Percentiles rank a stretch among this genome's conserved stretches.
Conservation (phyloP, 345 rosid genomes). For the Populus pruinosa region DNA sequence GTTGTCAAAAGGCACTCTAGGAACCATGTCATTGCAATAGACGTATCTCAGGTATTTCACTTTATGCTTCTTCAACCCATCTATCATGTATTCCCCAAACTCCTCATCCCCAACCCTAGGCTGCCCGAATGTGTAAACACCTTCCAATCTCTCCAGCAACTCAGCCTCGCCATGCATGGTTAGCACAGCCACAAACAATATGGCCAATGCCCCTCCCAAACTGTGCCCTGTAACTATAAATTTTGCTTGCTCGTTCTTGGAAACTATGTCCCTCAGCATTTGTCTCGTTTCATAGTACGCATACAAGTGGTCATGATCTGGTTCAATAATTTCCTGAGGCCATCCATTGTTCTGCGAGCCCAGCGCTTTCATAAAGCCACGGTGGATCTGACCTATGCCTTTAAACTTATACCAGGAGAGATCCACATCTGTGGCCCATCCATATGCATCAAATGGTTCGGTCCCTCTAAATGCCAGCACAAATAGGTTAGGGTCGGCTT, state of each 20-base stretch:
- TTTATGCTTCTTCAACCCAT: slow-evolving; percentile 20
- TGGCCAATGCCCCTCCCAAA: slow-evolving; percentile 53
- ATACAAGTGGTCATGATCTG: slow-evolving; percentile 14
- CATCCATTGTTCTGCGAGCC: slow-evolving; percentile 24
- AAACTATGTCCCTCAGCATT: slow-evolving; percentile 26
- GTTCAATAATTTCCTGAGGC: slow-evolving; percentile 29
- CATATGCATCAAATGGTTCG: background rate
- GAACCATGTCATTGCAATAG: slow-evolving; percentile 49
- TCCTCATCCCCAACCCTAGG: slow-evolving; percentile 51
- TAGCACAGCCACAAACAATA: slow-evolving; percentile 35
- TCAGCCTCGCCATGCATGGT: slow-evolving; percentile 37
- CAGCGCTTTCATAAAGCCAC: background rate
- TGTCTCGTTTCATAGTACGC: slow-evolving; percentile 43
- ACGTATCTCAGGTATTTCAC: slow-evolving; percentile 44
- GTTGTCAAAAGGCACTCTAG: slow-evolving; percentile 56
- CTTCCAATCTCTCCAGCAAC: slow-evolving; percentile 46
- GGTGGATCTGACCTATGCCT: background rate
- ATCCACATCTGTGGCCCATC: background rate
- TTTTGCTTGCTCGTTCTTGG: slow-evolving; percentile 32
- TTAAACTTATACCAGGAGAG: background rate
- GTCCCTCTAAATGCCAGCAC: background rate
- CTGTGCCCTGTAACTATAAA: slow-evolving; percentile 56
- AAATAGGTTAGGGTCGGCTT: background rate
- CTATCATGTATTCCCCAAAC: slow-evolving; percentile 42
- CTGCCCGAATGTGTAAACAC: slow-evolving; percentile 57